These are phyloP conservation scores for Geranium brycei DNA, from an alignment of 345 rosid genomes.

Conservation along the genomic window DNA sequence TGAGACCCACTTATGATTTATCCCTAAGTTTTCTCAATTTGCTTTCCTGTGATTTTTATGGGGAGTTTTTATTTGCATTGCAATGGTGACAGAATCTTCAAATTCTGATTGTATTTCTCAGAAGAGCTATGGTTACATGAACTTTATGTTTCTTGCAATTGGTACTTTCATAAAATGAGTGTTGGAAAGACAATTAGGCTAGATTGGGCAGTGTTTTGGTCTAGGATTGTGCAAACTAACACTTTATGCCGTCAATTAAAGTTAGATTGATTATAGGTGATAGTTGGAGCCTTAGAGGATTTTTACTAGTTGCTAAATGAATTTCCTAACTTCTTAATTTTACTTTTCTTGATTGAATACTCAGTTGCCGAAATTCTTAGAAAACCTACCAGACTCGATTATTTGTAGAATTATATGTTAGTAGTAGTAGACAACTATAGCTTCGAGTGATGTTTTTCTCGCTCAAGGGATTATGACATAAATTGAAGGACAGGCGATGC, in stretches of 20 bases:
- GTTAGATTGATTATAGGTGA: not conserved
- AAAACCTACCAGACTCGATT: no score
- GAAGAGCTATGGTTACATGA: no score
- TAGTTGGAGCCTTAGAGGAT: not conserved
- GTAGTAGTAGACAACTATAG: no score
- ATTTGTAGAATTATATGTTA: no score
- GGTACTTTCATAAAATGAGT: not conserved
- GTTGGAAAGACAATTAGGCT: not conserved
- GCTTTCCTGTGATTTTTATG: not conserved
- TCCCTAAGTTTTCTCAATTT: not conserved
- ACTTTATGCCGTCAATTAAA: no score
- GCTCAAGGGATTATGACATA: no score
- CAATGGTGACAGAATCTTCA: no score
- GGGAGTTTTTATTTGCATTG: not conserved
- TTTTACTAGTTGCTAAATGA: not conserved
- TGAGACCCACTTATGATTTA: not conserved
- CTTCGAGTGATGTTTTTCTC: no score
- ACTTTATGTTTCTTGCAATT: no score
- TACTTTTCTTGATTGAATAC: not conserved
- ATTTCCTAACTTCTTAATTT: not conserved
- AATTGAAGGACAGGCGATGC: not conserved
- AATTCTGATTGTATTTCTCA: not conserved
- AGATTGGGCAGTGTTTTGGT: no score
- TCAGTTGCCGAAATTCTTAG: not conserved
- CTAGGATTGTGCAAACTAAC: not conserved